These are phyloP conservation scores for Phytopythium sindhum DNA, from an alignment of 352 stramenopile genomes.

Conservation along the genomic window DNA sequence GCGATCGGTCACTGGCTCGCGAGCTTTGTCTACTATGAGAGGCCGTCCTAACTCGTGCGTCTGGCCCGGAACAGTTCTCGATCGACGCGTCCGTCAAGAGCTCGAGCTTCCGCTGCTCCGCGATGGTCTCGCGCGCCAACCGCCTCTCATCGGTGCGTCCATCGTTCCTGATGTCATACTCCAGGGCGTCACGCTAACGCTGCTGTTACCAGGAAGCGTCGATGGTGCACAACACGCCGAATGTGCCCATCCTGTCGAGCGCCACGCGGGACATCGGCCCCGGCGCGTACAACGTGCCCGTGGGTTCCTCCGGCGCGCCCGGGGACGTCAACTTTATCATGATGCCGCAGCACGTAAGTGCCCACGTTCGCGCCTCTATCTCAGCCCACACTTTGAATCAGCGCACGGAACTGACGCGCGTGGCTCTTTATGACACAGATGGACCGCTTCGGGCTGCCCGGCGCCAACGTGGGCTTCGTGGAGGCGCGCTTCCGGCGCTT, in stretches of 20 bases:
- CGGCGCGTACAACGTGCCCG: slow-evolving; percentile 39
- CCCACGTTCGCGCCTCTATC: not conserved
- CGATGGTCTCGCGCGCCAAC: slow-evolving; percentile 53
- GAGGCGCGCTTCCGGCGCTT: slow-evolving; percentile 70
- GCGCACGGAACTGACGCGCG: not conserved
- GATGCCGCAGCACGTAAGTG: slow-evolving; percentile 59
- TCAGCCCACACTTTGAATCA: not conserved
- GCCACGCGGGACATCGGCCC: slow-evolving; percentile 52
- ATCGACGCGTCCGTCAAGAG: slow-evolving; percentile 59
- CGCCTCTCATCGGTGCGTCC: slow-evolving; percentile 54
- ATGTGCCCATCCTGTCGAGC: slow-evolving; percentile 56
- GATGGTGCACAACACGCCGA: slow-evolving; percentile 74
- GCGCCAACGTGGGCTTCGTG: slow-evolving; percentile 43
- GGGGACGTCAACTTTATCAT: slow-evolving; percentile 70
- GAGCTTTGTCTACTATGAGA: not conserved
- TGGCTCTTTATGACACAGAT: slow-evolving; percentile 14
- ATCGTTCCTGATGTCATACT: too few relatives aligned
- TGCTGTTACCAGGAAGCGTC: slow-evolving; percentile 36
- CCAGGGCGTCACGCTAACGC: not conserved
- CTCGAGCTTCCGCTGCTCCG: slow-evolving; percentile 60
- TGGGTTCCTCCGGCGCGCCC: slow-evolving; percentile 12
- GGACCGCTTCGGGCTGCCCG: slow-evolving; percentile 58
- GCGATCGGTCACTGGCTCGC: not conserved
- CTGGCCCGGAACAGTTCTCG: slow-evolving; percentile 32
- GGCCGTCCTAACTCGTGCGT: not conserved